A percentile compares a stretch with the other conserved stretches of the same genome.
Conservation (phyloP, 179 eudicot species). For the Drosera spatulata region DNA sequence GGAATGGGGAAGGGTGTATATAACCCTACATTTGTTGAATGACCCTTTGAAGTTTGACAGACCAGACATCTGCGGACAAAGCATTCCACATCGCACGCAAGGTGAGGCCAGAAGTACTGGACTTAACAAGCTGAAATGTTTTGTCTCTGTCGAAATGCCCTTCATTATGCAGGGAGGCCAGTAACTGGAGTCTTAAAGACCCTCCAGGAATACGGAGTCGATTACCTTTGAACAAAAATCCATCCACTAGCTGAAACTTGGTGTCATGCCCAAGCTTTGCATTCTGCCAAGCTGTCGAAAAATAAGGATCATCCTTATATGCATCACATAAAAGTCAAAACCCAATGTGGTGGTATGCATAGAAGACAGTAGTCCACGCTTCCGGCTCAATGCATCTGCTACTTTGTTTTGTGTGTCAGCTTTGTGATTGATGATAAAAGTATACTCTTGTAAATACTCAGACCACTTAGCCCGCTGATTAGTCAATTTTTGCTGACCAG, state of each 20-base stretch:
- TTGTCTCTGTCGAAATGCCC: too few relatives aligned
- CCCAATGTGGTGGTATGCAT: not conserved
- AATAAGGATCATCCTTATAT: not conserved
- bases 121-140: too few relatives aligned
- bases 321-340: not conserved
- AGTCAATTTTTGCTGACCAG: constrained; percentile 6
- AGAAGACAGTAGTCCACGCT: not conserved
- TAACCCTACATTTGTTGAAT: too few relatives aligned
- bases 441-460: not conserved
- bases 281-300: not conserved
- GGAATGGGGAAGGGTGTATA: not conserved
- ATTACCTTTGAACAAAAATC: too few relatives aligned
- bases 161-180: too few relatives aligned
- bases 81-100: too few relatives aligned
- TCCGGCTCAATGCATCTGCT: not conserved
- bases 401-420: not conserved
- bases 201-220: too few relatives aligned
- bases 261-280: not conserved
- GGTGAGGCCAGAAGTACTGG: too few relatives aligned
- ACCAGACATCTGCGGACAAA: too few relatives aligned
- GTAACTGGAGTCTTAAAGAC: too few relatives aligned
- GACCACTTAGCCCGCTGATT: not conserved
- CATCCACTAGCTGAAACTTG: not conserved
- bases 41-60: too few relatives aligned
- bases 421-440: not conserved